Base-by-base conservation (phyloP, 768 basidiomycete genomes). In the Auriculariales sp. region DNA sequence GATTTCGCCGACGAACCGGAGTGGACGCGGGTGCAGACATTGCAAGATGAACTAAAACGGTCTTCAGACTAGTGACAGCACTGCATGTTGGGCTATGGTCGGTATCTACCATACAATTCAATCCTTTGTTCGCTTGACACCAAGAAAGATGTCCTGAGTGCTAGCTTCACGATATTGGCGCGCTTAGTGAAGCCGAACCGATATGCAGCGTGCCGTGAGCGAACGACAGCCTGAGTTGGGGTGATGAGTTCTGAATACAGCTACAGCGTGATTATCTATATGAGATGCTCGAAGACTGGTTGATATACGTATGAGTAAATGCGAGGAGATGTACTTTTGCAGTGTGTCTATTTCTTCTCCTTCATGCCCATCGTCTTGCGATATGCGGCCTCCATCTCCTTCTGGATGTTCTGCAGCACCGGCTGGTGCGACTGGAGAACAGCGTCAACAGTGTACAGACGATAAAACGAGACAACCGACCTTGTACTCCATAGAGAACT, bases 1-100 rank as follows among this genome's bases (percentile, higher is more conserved):
- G 60, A 68, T 51, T 97, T 92, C 55, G 86, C 83, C 62, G 92
- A 92, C 47, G 87, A 95, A 62, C 74, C 79, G 3, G 91, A 90
- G 67, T 97, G 86, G 82, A 61, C 68, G 25, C 68, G 70, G 53
- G 67, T 98, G 59, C 69, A 71, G 57, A 75, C 71, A 53, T 62
- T 91, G 57, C 68, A 79, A 58, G 78, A 81, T 34, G 84, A 87
- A 46, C 57, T 86, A 53, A 73, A 73, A 56, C n/a, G n/a, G n/a
- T n/a, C n/a, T n/a, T n/a, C n/a, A n/a, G n/a, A n/a, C n/a, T n/a
- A n/a, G n/a, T n/a, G n/a, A n/a, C n/a, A n/a, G n/a, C n/a, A n/a
- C n/a, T n/a, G n/a, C n/a, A n/a, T n/a, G n/a, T n/a, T n/a, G n/a
- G n/a, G n/a, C n/a, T n/a, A n/a, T n/a, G n/a, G n/a, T n/a, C n/a